Base-by-base conservation (phyloP, 257 asterid species). In the Orobanche coerulescens region DNA sequence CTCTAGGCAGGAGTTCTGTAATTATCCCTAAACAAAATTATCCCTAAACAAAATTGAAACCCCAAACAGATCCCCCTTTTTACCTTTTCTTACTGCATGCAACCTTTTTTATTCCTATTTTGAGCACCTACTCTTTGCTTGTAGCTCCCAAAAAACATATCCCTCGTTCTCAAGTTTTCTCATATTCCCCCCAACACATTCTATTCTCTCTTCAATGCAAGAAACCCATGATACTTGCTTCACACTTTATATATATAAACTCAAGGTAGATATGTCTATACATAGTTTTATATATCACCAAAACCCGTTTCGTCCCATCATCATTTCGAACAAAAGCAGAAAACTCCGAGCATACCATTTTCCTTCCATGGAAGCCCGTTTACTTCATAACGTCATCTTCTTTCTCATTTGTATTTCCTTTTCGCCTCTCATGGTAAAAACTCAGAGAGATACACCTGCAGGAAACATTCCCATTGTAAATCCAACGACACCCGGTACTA, bases 171-270 rank as follows among this genome's bases (percentile, higher is more conserved):
- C 49, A 89, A 86, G 95, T 84, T 74, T 85, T 73, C 86, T 90
- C 62, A 77, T 86, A 90, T 90, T 86, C 97, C 73, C 78, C 80
- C 75, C 77, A 71, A 79, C 74, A 74, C 80, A 54, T 62, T 66
- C 72, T 76, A 59, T 65, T 73, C 73, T 66, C 69, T 80, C 81
- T 74, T 72, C 72, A 49, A 67, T 80, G 78, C 95, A 88, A 88
- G 96, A 82, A 92, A 92, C 79, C 90, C 82, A 68, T 55, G 94
- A 86, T 92, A 86, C 98, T 81, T 68, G 56, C 98, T 81, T 68
- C 60, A 48, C 67, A 58, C 64, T 52, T 75, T 67, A 71, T 76
- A 73, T 76, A 73, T 82, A 88, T 81, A 85, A 67, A 66, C 74
- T 52, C 55, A 53, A 46, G 42, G 43, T 46, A 43, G 44, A 39